phyloP scores from a whole-genome alignment of 192 early-diverging fungal species.

The Backusella mclennaniae region DNA sequence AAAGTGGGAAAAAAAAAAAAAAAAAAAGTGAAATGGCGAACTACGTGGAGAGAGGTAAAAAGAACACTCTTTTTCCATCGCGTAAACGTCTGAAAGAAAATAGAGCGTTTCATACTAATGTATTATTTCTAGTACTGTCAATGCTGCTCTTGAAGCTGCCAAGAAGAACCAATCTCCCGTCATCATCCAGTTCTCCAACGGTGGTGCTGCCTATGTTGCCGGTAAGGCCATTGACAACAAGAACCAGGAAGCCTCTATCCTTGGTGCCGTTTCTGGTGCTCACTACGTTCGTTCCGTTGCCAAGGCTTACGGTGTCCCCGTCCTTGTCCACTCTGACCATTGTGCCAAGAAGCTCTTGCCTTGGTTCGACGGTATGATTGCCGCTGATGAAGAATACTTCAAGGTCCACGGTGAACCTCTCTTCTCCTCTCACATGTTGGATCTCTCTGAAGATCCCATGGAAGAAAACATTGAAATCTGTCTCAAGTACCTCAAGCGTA shows the following conservation, averaged over 20 bases:
- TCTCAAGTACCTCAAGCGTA: conserved; percentile 89
- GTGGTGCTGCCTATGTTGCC: conserved; percentile 89
- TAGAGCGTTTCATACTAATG: background rate
- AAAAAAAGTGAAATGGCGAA: background rate
- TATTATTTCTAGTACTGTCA: conserved; percentile 60
- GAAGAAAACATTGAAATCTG: conserved; percentile 92
- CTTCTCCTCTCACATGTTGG: conserved; percentile 98
- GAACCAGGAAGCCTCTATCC: conserved; percentile 84
- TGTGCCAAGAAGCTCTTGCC: conserved; percentile 96
- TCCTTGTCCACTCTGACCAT: conserved; percentile 91
- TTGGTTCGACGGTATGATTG: conserved; percentile 98
- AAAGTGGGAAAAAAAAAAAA: no score
- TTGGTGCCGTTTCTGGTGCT: conserved; percentile 90
- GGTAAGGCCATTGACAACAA: conserved; percentile 92
- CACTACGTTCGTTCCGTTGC: conserved; percentile 48
- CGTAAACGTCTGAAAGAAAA: background rate
- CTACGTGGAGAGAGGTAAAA: background rate
- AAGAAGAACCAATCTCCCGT: conserved; percentile 90
- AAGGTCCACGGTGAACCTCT: conserved; percentile 90
- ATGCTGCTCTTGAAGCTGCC: conserved; percentile 92
- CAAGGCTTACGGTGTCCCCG: conserved; percentile 45
- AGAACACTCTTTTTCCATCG: background rate
- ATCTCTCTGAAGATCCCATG: conserved; percentile 92
- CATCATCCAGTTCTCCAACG: conserved; percentile 96
- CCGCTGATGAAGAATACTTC: conserved; percentile 94